phyloP scores from a whole-genome alignment of 306 rosid genomes.

The Castanea mollissima region DNA sequence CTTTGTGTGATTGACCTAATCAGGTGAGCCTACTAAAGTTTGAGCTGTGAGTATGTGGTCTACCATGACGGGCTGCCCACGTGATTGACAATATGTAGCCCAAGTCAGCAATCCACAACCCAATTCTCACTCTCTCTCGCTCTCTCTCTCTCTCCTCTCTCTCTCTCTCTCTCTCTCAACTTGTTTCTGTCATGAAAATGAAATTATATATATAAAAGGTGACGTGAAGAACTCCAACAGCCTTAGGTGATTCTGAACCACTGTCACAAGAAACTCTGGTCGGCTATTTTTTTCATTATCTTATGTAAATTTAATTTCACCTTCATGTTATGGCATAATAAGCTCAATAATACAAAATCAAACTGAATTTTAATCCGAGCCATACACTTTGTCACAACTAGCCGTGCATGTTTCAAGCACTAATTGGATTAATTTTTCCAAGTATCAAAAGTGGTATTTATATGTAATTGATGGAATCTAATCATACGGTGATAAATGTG shows the following conservation, averaged over 20 bases:
- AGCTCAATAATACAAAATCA: constrained; percentile 8
- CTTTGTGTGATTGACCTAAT: constrained; percentile 56
- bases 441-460: no score
- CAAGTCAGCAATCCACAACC: constrained; percentile 59
- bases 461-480: no score
- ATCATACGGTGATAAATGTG: no score
- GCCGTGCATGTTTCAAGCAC: no score
- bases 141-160: not conserved
- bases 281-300: constrained; percentile 41
- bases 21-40: constrained; percentile 51
- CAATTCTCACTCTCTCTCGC: constrained; percentile 10
- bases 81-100: constrained; percentile 76
- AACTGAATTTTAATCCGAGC: not conserved
- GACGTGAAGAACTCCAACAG: constrained; percentile 87
- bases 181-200: constrained; percentile 42
- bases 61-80: constrained; percentile 75
- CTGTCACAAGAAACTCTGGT: constrained; percentile 64
- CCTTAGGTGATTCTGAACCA: constrained; percentile 44
- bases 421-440: no score
- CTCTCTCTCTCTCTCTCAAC: not conserved
- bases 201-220: constrained; percentile 47
- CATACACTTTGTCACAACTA: no score
- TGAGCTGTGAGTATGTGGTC: constrained; percentile 52
- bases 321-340: constrained; percentile 6
- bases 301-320: not conserved